Conservation (phyloP, 2,329 filamentous ascomycete genomes). For the Lachnellula occidentalis region DNA sequence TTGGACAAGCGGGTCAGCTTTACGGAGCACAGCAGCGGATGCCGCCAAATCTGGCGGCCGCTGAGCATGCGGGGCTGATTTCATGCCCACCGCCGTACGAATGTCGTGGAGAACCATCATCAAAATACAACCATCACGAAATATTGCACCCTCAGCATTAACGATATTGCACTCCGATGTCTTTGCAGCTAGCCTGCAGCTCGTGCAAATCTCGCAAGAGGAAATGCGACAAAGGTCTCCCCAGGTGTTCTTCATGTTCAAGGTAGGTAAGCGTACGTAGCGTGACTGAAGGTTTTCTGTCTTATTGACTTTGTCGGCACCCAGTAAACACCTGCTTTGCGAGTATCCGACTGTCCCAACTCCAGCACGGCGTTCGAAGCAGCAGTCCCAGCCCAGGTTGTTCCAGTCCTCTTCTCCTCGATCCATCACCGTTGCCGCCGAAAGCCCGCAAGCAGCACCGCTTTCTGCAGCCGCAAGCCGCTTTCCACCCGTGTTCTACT, state of each 20-base stretch:
- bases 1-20: not conserved
- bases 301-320: not conserved
- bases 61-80: not conserved
- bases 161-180: not conserved
- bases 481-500: constrained; percentile 15
- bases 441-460: not conserved
- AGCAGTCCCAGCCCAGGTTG: not conserved
- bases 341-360: not conserved
- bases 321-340: not conserved
- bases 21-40: not conserved
- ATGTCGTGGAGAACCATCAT: no score
- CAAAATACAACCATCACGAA: not conserved
- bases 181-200: not conserved
- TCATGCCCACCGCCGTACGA: not conserved
- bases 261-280: constrained; percentile 1
- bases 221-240: constrained; percentile 12
- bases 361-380: not conserved
- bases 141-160: not conserved
- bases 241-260: constrained; percentile 13
- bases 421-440: not conserved
- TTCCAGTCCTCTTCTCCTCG: constrained; percentile 3
- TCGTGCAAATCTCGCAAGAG: constrained; percentile 14
- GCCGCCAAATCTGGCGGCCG: not conserved
- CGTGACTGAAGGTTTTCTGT: not conserved
- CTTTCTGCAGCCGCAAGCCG: not conserved